Evolutionary conservation across 2,329 filamentous ascomycete species (phyloP).

Genomic region (Simplicillium aogashimaense): DNA sequence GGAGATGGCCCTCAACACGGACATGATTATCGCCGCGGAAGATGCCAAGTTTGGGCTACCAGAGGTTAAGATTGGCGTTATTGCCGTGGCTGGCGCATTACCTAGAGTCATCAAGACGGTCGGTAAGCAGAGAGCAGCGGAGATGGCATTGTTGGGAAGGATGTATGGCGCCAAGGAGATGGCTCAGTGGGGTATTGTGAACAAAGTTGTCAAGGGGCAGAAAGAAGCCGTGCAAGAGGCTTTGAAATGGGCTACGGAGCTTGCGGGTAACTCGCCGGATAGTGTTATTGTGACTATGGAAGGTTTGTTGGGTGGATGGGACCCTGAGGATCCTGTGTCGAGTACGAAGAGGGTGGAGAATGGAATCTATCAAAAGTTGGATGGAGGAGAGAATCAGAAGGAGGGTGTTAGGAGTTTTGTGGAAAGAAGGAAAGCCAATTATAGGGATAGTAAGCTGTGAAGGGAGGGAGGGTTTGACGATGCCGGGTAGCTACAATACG

Average conservation of each 20-base stretch:
- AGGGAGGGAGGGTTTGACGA: not conserved
- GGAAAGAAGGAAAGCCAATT: conserved; percentile 61
- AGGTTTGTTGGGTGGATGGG: conserved; percentile 65
- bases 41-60: conserved; percentile 57
- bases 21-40: conserved; percentile 55
- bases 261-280: conserved; percentile 64
- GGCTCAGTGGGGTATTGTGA: conserved; percentile 59
- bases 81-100: conserved; percentile 60
- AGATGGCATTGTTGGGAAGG: conserved; percentile 59
- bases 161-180: conserved; percentile 50
- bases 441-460: conserved; percentile 54
- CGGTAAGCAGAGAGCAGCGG: conserved; percentile 59
- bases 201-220: conserved; percentile 42
- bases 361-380: conserved; percentile 48
- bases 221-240: conserved; percentile 45
- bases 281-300: conserved; percentile 64
- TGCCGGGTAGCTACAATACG: not conserved
- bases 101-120: conserved; percentile 55
- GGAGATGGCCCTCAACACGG: conserved; percentile 66
- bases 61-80: conserved; percentile 61
- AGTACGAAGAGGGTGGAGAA: conserved; percentile 48
- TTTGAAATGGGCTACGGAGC: conserved; percentile 47
- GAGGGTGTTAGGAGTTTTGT: conserved; percentile 69
- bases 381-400: conserved; percentile 60
- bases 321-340: conserved; percentile 53